Base-by-base conservation (phyloP, 2,329 filamentous ascomycete species). In the Aspergillus amoenus region DNA sequence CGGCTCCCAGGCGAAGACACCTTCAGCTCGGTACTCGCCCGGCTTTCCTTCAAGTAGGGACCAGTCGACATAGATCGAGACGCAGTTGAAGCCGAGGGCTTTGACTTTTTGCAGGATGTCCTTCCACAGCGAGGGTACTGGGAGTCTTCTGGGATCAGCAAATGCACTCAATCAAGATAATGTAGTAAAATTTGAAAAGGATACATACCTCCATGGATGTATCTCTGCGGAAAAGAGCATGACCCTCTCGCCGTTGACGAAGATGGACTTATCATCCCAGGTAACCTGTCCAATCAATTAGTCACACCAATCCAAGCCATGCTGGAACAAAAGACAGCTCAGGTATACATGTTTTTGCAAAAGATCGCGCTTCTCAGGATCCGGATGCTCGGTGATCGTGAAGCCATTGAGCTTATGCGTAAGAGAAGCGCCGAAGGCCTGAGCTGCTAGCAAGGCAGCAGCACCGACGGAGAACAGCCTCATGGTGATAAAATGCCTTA, bases 61-160 rank as follows among this genome's bases (percentile, higher is more conserved):
- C 91, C 90, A 95, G 65, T 92, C 83, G 6, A 87, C 80, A 66
- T 93, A 93, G 71, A 93, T 91, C 0, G 88, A 91, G 1, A 93
- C 88, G 44, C 84, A 83, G 65, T 89, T 93, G 75, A 91, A 93
- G 0, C 91, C 91, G 1, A 92, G 75, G 0, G 89, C 87, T 72
- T 89, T 92, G 71, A 93, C 85, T 74, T 95, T 95, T 66, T 94
- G 87, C 64, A 95, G 88, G 2, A 93, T 69, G 63, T 93, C 90
- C 8, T 89, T 78, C 78, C 87, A 87, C 4, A 89, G 76, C 47
- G 78, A 77, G 3, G 84, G 80, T 1, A 88, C 85, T 1, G 86
- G 85, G 1, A 88, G 73, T 63, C 83, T 81, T 52, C 2, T 13
- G 6, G 13, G 6, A 40, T 65, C 22, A 64, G 58, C 18, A 3